A percentile compares a stretch with the other conserved stretches of the same genome.
Evolutionary conservation across 257 asterid genomes (phyloP).

Genomic region (Verbena officinalis): DNA sequence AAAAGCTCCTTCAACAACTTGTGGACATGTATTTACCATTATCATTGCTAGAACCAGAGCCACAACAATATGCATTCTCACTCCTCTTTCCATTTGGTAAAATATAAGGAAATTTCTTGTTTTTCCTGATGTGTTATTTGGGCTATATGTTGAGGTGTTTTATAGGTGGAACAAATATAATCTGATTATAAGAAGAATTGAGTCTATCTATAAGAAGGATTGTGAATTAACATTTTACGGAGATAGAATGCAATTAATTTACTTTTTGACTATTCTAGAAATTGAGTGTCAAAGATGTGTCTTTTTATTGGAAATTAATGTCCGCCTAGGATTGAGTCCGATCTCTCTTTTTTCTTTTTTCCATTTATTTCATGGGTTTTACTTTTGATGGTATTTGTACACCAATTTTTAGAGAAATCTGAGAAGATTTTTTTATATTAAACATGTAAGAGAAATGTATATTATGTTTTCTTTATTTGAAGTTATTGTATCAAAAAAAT

Average conservation of each 20-base stretch:
- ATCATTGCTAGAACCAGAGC: not conserved
- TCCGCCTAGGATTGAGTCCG: not conserved
- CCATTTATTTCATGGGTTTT: no score
- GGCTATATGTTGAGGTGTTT: not conserved
- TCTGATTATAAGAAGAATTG: not conserved
- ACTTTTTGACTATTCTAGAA: not conserved
- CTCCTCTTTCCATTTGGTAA: slow-evolving; percentile 8
- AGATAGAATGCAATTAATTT: no score
- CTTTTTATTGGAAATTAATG: no score
- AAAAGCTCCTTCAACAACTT: slow-evolving; percentile 18
- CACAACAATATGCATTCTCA: not conserved
- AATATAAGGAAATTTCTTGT: not conserved
- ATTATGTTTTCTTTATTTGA: no score
- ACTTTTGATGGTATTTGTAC: no score
- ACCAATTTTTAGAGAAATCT: no score
- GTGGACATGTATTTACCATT: not conserved
- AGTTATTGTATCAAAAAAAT: no score
- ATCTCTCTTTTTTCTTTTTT: no score
- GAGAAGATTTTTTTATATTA: no score
- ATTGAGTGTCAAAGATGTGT: not conserved
- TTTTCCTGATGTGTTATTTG: not conserved
- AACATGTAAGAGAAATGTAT: no score
- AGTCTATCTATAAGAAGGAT: not conserved
- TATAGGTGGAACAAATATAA: not conserved
- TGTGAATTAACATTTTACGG: no score